These are phyloP conservation scores for Tetraselmis chui DNA, from an alignment of 139 green algal species.

Conservation along the genomic window DNA sequence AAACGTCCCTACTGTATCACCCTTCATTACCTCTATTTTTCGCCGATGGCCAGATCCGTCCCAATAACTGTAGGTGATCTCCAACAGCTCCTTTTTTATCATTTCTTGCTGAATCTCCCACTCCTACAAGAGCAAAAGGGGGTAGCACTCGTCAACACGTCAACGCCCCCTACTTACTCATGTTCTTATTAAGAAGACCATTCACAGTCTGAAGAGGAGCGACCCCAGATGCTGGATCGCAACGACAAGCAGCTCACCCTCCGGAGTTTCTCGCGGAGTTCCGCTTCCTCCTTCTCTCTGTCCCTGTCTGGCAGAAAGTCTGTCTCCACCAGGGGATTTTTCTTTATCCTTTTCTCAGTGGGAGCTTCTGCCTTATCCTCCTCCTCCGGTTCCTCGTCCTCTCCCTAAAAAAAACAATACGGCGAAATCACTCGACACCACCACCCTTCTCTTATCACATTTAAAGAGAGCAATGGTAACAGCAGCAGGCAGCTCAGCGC, in stretches of 20 bases:
- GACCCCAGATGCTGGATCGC: too few relatives aligned
- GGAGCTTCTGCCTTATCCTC: conserved; percentile 10
- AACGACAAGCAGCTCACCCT: conserved; percentile 15
- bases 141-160: too few relatives aligned
- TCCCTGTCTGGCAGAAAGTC: conserved; percentile 90
- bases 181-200: too few relatives aligned
- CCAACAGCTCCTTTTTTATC: conserved; percentile 76
- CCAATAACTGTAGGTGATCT: conserved; percentile 95
- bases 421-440: conserved; percentile 4
- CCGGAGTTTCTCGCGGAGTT: conserved; percentile 68
- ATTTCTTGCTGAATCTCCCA: conserved; percentile 50
- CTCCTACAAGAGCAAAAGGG: conserved; percentile 37
- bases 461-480: too few relatives aligned
- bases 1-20: conserved; percentile 79
- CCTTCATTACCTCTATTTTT: conserved; percentile 22
- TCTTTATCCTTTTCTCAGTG: conserved; percentile 25
- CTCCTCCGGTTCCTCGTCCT: conserved; percentile 39
- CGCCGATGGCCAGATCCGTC: conserved; percentile 83
- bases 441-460: background rate
- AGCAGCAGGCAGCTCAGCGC: background rate
- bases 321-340: conserved; percentile 73
- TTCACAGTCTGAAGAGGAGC: too few relatives aligned
- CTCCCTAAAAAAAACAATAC: too few relatives aligned
- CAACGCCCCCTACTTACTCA: conserved; percentile 17
- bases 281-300: conserved; percentile 62